Conservation (phyloP, 2,329 filamentous ascomycete genomes). For the Cordyceps javanica region DNA sequence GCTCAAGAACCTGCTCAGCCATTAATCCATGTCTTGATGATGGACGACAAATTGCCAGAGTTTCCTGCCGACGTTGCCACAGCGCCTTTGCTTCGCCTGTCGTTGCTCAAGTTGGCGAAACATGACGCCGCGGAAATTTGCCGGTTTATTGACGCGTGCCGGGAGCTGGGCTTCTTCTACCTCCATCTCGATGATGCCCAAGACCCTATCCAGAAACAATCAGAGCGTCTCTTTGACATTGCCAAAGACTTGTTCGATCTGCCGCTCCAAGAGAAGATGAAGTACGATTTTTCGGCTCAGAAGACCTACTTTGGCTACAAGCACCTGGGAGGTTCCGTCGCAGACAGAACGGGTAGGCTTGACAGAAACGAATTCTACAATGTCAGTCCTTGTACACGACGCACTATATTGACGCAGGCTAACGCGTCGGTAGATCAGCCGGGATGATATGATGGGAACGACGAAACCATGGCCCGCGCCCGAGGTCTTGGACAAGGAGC, state of each 20-base stretch:
- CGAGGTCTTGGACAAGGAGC: neutral
- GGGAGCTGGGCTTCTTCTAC: slow-evolving; percentile 11
- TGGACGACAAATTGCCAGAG: neutral
- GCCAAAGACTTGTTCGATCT: slow-evolving; percentile 4
- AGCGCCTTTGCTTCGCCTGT: slow-evolving; percentile 4
- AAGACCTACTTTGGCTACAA: slow-evolving; percentile 12
- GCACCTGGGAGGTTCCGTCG: neutral
- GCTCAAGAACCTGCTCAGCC: neutral
- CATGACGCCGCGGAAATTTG: neutral
- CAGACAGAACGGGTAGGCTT: neutral
- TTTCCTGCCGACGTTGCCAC: slow-evolving; percentile 8
- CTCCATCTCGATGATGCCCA: neutral
- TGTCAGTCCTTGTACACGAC: neutral
- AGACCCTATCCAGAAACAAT: neutral
- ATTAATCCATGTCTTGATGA: neutral
- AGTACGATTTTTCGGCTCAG: slow-evolving; percentile 2
- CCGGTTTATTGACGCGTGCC: neutral
- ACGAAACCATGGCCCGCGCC: slow-evolving; percentile 7
- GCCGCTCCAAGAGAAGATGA: slow-evolving; percentile 2
- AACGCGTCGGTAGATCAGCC: neutral
- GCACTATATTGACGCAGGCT: neutral
- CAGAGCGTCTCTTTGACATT: neutral
- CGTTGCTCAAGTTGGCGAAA: neutral
- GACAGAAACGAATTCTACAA: slow-evolving; percentile 13
- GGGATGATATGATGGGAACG: slow-evolving; percentile 6